These are phyloP conservation scores for Zasmidium citrigriseum DNA, from an alignment of 2,329 filamentous ascomycete genomes.

Conservation along the genomic window DNA sequence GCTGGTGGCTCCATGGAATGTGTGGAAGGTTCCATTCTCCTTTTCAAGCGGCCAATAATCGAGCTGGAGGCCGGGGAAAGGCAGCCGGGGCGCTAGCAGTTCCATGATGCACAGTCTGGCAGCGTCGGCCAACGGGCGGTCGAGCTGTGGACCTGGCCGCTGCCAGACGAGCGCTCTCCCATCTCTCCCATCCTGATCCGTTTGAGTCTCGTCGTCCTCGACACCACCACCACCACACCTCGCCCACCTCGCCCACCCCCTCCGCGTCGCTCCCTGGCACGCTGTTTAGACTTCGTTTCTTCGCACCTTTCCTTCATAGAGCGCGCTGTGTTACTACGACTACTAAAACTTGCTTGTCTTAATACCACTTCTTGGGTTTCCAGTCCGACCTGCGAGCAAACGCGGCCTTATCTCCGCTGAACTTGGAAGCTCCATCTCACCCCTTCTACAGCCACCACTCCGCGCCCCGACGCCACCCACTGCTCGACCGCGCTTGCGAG, in stretches of 20 bases:
- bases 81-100: no score
- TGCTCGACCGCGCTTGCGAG: neutral
- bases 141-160: no score
- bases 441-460: neutral
- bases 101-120: no score
- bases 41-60: no score
- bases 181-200: neutral
- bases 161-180: no score
- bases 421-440: conserved; percentile 1
- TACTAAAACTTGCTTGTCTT: neutral
- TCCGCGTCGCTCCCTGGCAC: neutral
- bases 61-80: no score
- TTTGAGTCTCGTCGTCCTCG: neutral
- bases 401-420: conserved; percentile 3
- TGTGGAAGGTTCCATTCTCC: neutral
- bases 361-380: neutral
- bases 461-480: neutral
- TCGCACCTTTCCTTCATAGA: neutral
- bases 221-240: neutral
- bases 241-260: neutral
- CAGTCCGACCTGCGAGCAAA: neutral
- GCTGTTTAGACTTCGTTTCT: neutral
- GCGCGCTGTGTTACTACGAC: conserved; percentile 3
- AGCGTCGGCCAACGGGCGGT: no score
- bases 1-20: neutral